Evolutionary conservation across 148 eudicot genomes (phyloP).

Genomic region (Chenopodium berlandieri): DNA sequence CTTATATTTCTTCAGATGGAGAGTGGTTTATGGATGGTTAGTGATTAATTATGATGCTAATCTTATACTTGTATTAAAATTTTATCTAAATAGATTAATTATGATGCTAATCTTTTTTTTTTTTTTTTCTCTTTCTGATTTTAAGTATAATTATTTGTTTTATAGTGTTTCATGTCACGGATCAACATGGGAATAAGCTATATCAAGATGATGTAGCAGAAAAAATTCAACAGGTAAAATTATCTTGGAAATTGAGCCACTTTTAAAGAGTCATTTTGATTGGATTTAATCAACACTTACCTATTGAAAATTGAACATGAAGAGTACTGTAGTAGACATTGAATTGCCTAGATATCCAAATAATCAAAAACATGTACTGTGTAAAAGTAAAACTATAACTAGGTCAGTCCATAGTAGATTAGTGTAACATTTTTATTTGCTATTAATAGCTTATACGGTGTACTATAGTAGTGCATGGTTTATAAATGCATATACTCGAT

Average conservation of each 20-base stretch:
- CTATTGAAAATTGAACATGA: not conserved
- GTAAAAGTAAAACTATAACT: not conserved
- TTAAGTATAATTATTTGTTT: not conserved
- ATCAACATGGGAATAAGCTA: slow-evolving; percentile 73
- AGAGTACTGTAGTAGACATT: not conserved
- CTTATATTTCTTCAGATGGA: slow-evolving; percentile 73
- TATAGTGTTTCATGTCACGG: slow-evolving; percentile 74
- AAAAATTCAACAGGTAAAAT: slow-evolving; percentile 67
- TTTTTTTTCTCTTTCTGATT: not conserved
- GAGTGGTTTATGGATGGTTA: slow-evolving; percentile 76
- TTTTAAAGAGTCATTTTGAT: not conserved
- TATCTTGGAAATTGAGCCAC: slow-evolving; percentile 1
- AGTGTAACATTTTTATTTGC: not conserved
- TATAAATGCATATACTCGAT: not conserved
- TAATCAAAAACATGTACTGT: not conserved
- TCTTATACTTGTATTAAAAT: not conserved
- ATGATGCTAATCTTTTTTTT: slow-evolving; percentile 4
- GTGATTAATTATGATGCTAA: slow-evolving; percentile 3
- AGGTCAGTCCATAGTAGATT: not conserved
- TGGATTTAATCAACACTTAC: not conserved
- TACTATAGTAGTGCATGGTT: too few species aligned
- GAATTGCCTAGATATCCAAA: not conserved
- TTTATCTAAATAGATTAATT: slow-evolving; percentile 5
- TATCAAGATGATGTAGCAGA: slow-evolving; percentile 62
- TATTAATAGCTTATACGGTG: not conserved